These are phyloP conservation scores for Aspergillus sp. DNA, from an alignment of 2,329 filamentous ascomycete species.

Conservation along the genomic window DNA sequence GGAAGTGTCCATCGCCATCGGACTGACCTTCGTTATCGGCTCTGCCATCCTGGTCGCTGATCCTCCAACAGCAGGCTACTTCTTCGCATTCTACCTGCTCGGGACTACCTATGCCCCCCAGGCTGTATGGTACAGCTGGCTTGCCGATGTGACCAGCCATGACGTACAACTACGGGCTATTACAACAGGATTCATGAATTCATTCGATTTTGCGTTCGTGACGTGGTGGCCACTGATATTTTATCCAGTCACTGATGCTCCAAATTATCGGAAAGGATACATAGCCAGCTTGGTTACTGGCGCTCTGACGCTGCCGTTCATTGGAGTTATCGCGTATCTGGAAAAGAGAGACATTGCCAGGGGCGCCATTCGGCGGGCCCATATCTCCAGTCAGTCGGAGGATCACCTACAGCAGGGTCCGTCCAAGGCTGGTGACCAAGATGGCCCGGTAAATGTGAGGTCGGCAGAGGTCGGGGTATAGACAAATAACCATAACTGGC, in stretches of 20 bases:
- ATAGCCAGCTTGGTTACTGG: slow-evolving; percentile 43
- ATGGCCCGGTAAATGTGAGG: background rate
- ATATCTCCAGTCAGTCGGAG: background rate
- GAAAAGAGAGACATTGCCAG: slow-evolving; percentile 15
- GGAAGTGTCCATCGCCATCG: slow-evolving; percentile 46
- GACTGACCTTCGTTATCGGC: slow-evolving; percentile 44
- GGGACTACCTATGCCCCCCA: slow-evolving; percentile 49
- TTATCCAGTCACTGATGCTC: slow-evolving; percentile 43
- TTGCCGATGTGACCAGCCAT: slow-evolving; percentile 41
- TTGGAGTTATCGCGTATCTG: slow-evolving; percentile 39
- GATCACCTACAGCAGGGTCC: background rate
- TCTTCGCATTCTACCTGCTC: slow-evolving; percentile 47
- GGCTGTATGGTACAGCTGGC: slow-evolving; percentile 50
- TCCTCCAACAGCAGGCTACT: slow-evolving; percentile 33
- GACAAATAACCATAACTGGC: too few species aligned
- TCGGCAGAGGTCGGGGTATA: background rate
- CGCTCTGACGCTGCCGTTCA: slow-evolving; percentile 36
- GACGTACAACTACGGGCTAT: slow-evolving; percentile 46
- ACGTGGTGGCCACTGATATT: slow-evolving; percentile 45
- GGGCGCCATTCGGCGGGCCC: background rate
- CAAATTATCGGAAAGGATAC: slow-evolving; percentile 41
- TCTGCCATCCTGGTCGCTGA: slow-evolving; percentile 9
- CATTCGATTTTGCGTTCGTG: slow-evolving; percentile 46
- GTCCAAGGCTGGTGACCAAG: background rate
- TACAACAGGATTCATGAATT: slow-evolving; percentile 47